phyloP scores from a whole-genome alignment of 1,139 yeast species.

The Pichia sp. region DNA sequence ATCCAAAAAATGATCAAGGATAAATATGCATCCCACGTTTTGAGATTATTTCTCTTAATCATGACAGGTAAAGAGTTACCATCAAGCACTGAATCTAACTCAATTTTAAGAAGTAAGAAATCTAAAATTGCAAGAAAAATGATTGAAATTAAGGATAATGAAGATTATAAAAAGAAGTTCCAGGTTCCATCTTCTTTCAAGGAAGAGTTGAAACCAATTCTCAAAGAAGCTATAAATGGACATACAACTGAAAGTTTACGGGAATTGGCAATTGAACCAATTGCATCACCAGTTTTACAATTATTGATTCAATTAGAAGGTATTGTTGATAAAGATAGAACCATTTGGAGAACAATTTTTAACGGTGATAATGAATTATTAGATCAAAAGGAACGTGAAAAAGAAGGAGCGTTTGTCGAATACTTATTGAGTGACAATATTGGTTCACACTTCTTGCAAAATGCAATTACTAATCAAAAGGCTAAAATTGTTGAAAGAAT shows the following conservation, averaged over 20 bases:
- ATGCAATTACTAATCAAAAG: conserved; percentile 60
- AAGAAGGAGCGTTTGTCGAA: conserved; percentile 79
- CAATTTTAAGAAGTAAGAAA: conserved; percentile 76
- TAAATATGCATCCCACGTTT: conserved; percentile 82
- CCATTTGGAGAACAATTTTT: conserved; percentile 56
- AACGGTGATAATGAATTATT: conserved; percentile 27
- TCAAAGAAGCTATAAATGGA: conserved; percentile 35
- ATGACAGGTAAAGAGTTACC: conserved; percentile 76
- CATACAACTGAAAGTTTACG: conserved; percentile 49
- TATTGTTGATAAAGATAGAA: conserved; percentile 61
- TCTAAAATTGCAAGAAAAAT: conserved; percentile 87
- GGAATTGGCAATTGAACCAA: conserved; percentile 66
- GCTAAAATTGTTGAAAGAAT: conserved; percentile 63
- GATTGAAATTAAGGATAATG: conserved; percentile 79
- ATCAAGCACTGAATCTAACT: conserved; percentile 64
- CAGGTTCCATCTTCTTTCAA: conserved; percentile 72
- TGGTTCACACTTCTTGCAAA: conserved; percentile 85
- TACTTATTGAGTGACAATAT: conserved; percentile 78
- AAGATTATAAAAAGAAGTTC: conserved; percentile 57
- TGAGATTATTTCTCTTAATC: conserved; percentile 64
- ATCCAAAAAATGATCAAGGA: conserved; percentile 57
- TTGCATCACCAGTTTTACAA: conserved; percentile 87
- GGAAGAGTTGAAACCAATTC: conserved; percentile 44
- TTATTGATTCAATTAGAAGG: conserved; percentile 79
- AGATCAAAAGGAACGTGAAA: conserved; percentile 37